phyloP scores from a whole-genome alignment of 495 filamentous ascomycete genomes.

The Daldinia caldariorum region DNA sequence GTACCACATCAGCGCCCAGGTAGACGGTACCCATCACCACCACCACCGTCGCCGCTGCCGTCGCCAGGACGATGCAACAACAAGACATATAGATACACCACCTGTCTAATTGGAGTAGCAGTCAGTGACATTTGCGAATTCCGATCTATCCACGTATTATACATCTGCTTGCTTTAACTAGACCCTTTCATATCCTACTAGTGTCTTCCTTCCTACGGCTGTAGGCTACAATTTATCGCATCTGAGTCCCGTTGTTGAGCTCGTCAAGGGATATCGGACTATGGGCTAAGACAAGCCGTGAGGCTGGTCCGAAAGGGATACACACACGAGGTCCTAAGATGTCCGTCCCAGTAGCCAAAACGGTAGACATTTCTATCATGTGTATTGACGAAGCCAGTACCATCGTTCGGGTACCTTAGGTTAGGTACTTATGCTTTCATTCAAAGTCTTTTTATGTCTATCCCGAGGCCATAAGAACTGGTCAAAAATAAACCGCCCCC shows the following conservation, averaged over 20 bases:
- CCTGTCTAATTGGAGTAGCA: background rate
- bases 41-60: constrained; percentile 51
- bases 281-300: background rate
- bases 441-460: constrained; percentile 35
- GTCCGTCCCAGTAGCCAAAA: background rate
- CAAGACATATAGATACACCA: background rate
- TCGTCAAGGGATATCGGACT: background rate
- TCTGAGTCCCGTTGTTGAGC: too few relatives aligned
- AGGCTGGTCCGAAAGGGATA: background rate
- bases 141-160: background rate
- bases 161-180: background rate
- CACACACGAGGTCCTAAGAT: background rate
- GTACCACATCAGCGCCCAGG: constrained; percentile 69
- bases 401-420: constrained; percentile 8
- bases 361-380: constrained; percentile 3
- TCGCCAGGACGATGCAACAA: constrained; percentile 54
- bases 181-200: background rate
- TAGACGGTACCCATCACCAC: constrained; percentile 53
- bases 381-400: constrained; percentile 17
- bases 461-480: constrained; percentile 23
- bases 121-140: too few relatives aligned
- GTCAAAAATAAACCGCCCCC: constrained; percentile 4
- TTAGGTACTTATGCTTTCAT: background rate
- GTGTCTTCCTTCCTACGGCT: too few relatives aligned
- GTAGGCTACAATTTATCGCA: too few relatives aligned